Evolutionary conservation across 2,329 filamentous ascomycete genomes (phyloP).

Genomic region (Dactylonectria estremocensis): DNA sequence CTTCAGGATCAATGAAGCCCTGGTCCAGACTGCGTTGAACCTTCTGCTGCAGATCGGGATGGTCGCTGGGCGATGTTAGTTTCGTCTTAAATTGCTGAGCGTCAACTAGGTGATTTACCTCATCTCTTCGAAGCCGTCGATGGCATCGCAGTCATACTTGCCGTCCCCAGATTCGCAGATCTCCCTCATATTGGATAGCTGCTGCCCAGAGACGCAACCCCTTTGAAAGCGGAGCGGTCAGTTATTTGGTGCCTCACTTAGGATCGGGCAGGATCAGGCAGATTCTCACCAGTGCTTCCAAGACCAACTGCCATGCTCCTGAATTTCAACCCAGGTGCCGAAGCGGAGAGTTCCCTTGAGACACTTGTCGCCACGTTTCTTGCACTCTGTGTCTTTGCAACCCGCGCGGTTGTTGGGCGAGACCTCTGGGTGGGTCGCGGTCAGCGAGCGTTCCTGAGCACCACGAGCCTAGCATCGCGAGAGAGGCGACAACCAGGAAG

Average conservation of each 20-base stretch:
- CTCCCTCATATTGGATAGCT: slow-evolving; percentile 77
- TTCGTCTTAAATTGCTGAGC: background rate
- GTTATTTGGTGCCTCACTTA: slow-evolving; percentile 4
- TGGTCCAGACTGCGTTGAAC: slow-evolving; percentile 79
- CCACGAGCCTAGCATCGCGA: slow-evolving; percentile 4
- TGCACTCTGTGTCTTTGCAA: slow-evolving; percentile 83
- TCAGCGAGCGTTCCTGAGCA: slow-evolving; percentile 31
- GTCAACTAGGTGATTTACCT: slow-evolving; percentile 55
- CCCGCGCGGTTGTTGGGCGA: slow-evolving; percentile 79
- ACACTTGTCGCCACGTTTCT: slow-evolving; percentile 79
- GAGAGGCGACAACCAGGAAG: slow-evolving; percentile 11
- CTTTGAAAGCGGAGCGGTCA: slow-evolving; percentile 60
- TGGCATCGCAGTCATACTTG: slow-evolving; percentile 72
- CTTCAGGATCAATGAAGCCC: slow-evolving; percentile 86
- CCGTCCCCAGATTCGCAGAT: slow-evolving; percentile 63
- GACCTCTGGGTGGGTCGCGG: slow-evolving; percentile 69
- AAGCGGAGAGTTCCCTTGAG: slow-evolving; percentile 84
- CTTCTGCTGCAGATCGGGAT: slow-evolving; percentile 79
- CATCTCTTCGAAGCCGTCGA: slow-evolving; percentile 89
- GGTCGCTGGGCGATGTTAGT: slow-evolving; percentile 52
- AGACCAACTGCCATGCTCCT: slow-evolving; percentile 74
- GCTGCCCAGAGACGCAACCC: slow-evolving; percentile 89
- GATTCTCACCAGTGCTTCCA: slow-evolving; percentile 90
- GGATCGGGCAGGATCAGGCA: background rate
- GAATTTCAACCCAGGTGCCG: slow-evolving; percentile 78